Base-by-base conservation (phyloP, 1,284 basidiomycete species). In the Cronartium quercuum region DNA sequence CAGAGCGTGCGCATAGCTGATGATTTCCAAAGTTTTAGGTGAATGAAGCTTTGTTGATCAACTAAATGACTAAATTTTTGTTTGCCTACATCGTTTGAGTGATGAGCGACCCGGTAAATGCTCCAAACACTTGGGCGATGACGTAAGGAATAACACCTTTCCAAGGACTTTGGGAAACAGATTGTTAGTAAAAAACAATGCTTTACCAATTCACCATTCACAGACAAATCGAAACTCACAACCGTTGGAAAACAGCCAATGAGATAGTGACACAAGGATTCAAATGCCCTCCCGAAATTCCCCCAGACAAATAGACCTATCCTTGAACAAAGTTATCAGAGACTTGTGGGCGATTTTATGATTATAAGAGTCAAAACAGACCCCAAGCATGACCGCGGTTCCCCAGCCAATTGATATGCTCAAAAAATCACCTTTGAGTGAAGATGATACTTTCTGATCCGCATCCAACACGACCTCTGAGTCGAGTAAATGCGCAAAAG, bases 1-100 rank as follows among this genome's bases (percentile, higher is more conserved):
- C 40, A 81, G 80, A 58, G 75, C 76, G 58, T 77, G 68, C 1
- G 73, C 61, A 73, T 81, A 81, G 76, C 80, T 79, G 24, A 74
- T 64, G 66, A n/a, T n/a, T n/a, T n/a, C n/a, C n/a, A n/a, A n/a
- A n/a, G n/a, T n/a, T n/a, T n/a, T 10, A 47, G 44, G n/a, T n/a
- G n/a, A n/a, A n/a, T n/a, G n/a, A n/a, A n/a, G n/a, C n/a, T n/a
- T n/a, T n/a, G n/a, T n/a, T n/a, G n/a, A n/a, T n/a, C n/a, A n/a
- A n/a, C n/a, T n/a, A n/a, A n/a, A n/a, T n/a, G n/a, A n/a, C n/a
- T n/a, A n/a, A n/a, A n/a, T n/a, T n/a, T n/a, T n/a, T n/a, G 2
- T 29, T 18, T 2, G 35, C 68, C 7, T 24, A 70, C 68, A 42
- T 62, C 57, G 63, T 47, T 38, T 70, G 68, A 47, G 63, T 55